Conservation (phyloP, 805 yeast species). For the Lachancea waltii region DNA sequence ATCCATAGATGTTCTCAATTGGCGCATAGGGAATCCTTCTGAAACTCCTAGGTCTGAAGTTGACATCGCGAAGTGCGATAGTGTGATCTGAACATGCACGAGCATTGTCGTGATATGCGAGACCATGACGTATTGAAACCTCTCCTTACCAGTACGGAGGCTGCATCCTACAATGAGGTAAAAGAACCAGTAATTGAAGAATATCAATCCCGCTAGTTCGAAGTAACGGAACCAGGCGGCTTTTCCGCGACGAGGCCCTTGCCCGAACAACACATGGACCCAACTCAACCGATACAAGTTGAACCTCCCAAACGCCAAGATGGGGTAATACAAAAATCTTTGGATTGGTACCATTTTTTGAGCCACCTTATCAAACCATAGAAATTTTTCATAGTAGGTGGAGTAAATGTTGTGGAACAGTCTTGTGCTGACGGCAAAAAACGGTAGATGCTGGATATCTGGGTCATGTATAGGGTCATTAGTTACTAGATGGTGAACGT, state of each 20-base stretch:
- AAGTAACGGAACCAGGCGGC: conserved; percentile 83
- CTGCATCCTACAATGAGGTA: conserved; percentile 49
- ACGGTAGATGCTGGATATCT: conserved; percentile 88
- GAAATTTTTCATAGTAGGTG: conserved; percentile 64
- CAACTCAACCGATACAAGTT: conserved; percentile 77
- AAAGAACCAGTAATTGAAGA: conserved; percentile 79
- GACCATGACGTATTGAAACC: conserved; percentile 57
- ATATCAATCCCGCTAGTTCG: conserved; percentile 61
- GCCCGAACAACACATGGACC: conserved; percentile 66
- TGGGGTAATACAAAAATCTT: conserved; percentile 66
- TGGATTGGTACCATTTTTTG: conserved; percentile 55
- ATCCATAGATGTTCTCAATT: conserved; percentile 88
- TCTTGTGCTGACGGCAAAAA: conserved; percentile 75
- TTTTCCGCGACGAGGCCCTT: conserved; percentile 73
- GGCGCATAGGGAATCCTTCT: conserved; percentile 75
- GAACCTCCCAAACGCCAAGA: conserved; percentile 77
- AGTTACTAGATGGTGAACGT: conserved; percentile 88
- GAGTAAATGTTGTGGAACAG: conserved; percentile 66
- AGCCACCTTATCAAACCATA: conserved; percentile 66
- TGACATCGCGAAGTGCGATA: conserved; percentile 90
- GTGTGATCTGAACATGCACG: conserved; percentile 88
- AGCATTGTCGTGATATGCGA: conserved; percentile 81
- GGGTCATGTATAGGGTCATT: conserved; percentile 94
- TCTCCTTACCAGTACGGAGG: conserved; percentile 47
- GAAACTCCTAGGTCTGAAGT: conserved; percentile 77